Base-by-base conservation (phyloP, 768 basidiomycete species). In the Auricularia sp. region DNA sequence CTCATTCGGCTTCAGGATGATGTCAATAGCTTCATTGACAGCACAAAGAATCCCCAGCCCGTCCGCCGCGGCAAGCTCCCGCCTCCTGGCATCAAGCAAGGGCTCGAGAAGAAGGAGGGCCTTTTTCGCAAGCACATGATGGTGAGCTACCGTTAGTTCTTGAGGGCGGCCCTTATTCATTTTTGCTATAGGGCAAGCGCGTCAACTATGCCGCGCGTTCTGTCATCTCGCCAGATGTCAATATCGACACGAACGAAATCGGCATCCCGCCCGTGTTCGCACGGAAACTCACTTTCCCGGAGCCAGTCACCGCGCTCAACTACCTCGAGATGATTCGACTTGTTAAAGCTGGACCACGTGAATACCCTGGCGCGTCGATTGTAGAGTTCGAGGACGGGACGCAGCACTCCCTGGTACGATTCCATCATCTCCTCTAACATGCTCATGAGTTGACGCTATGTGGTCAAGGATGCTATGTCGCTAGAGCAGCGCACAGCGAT, bases 131-230 rank as follows among this genome's bases (percentile, higher is more conserved):
- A 95, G 77, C 87, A 99, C 72, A 98, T 99, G 97, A 99, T 99
- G 97, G 95, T 93, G 65, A 29, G 29, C 29, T 29, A 3, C 29
- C 29, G 29, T 29, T 29, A 29, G 29, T 29, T 29, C 29, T 29
- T 29, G 29, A 29, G 29, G 29, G 29, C 29, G 29, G 29, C 29
- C 29, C 29, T 29, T 29, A 29, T 29, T 29, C 29, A 29, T 29
- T 29, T 0, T 29, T 29, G 29, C 29, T 29, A 36, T 64, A 98
- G 95, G 97, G 97, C 10, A 99, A 99, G 80, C 94, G 97, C 71
- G 97, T 99, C 66, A 98, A 99, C 75, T 97, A 96, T 74, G 95
- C 97, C 51, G 97, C 97, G 23, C 94, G 97, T 67, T 99, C 97
- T n/a, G 97, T 99, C 72, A 99, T 99, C 68, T 99, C 97, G 18